Evolutionary conservation across 2,329 filamentous ascomycete species (phyloP).

Genomic region (Lachnellula occidentalis): DNA sequence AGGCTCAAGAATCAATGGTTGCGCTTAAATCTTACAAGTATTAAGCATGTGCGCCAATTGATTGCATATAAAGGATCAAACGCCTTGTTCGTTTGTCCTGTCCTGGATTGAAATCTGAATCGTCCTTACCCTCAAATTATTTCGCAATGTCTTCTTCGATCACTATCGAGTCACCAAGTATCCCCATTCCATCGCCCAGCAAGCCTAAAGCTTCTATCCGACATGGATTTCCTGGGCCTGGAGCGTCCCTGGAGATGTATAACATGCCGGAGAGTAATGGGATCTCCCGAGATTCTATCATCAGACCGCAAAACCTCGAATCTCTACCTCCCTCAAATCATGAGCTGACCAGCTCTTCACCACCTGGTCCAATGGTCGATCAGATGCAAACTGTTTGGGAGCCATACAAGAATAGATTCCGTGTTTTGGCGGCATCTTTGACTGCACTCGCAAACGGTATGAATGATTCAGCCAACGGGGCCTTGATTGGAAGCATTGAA

Average conservation of each 20-base stretch:
- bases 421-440: slow-evolving; percentile 58
- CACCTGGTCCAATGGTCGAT: neutral
- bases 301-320: neutral
- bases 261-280: neutral
- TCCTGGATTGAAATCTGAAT: too few relatives aligned
- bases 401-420: slow-evolving; percentile 61
- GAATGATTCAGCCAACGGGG: slow-evolving; percentile 69
- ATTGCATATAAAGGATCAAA: too few relatives aligned
- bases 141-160: neutral
- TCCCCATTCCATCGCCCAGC: neutral
- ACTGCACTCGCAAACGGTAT: slow-evolving; percentile 63
- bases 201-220: neutral
- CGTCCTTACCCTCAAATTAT: neutral
- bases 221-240: neutral
- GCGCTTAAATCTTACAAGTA: too few relatives aligned
- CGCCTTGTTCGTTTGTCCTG: too few relatives aligned
- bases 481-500: slow-evolving; percentile 76
- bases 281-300: too few relatives aligned
- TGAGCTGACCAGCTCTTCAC: neutral
- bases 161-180: neutral
- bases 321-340: neutral
- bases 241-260: neutral
- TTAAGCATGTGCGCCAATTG: too few relatives aligned
- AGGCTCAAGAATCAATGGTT: too few relatives aligned
- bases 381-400: slow-evolving; percentile 13